A percentile compares a stretch with the other conserved stretches of the same genome.
Conservation (phyloP, 129 eudicot species). For the Saposhnikovia divaricata region DNA sequence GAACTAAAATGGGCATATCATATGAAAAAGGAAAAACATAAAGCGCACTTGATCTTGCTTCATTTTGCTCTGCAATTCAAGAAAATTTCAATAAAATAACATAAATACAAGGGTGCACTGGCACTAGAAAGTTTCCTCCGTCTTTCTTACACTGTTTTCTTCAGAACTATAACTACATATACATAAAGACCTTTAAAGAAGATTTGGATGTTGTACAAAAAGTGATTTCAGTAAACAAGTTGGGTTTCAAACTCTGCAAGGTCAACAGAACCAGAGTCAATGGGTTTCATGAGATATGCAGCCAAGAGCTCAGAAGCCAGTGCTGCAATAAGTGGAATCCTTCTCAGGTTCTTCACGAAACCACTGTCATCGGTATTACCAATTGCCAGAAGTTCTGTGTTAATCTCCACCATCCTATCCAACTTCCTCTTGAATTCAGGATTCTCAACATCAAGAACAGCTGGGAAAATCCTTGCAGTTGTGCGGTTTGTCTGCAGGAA, state of each 20-base stretch:
- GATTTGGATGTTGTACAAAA: neutral
- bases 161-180: constrained; percentile 12
- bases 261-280: constrained; percentile 91
- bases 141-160: constrained; percentile 6
- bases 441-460: constrained; percentile 94
- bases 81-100: neutral
- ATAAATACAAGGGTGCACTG: constrained; percentile 8
- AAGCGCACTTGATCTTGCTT: neutral
- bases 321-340: constrained; percentile 84
- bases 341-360: constrained; percentile 81
- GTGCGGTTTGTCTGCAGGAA: constrained; percentile 91
- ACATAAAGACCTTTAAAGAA: constrained; percentile 14
- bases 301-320: constrained; percentile 82
- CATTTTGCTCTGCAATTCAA: constrained; percentile 3
- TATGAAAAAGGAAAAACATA: neutral
- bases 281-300: constrained; percentile 91
- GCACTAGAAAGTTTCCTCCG: neutral
- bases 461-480: constrained; percentile 94
- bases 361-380: constrained; percentile 65
- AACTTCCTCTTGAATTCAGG: constrained; percentile 94
- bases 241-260: constrained; percentile 85
- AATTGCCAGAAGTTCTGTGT: constrained; percentile 51
- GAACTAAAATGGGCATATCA: neutral
- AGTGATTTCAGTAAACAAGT: constrained; percentile 49
- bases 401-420: constrained; percentile 85